These are phyloP conservation scores for Ceratopteris richardii DNA, from an alignment of 75 land plant genomes.

Conservation along the genomic window DNA sequence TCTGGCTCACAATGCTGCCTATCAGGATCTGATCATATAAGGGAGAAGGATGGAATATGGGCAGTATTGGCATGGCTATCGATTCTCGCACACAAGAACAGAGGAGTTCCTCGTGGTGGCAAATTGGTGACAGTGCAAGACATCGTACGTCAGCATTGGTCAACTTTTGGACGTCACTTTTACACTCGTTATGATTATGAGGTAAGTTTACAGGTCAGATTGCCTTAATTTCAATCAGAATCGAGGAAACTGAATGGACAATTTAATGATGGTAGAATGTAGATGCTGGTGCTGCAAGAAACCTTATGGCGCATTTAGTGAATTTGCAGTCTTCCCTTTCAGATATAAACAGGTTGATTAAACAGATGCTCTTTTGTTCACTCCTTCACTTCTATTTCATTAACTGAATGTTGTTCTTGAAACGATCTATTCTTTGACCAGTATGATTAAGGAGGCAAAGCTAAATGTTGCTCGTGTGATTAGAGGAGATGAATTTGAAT, in stretches of 20 bases:
- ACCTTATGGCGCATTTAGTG: constrained; percentile 82
- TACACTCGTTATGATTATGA: constrained; percentile 99
- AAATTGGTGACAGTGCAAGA: constrained; percentile 95
- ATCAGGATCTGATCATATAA: constrained; percentile 94
- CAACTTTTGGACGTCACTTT: constrained; percentile 90
- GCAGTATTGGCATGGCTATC: constrained; percentile 99
- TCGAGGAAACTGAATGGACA: too few species aligned
- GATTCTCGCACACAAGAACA: constrained; percentile 83
- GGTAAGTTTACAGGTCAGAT: constrained; percentile 26
- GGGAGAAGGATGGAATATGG: constrained; percentile 99
- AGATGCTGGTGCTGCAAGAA: constrained; percentile 92
- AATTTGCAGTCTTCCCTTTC: constrained; percentile 68
- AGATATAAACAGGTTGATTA: constrained; percentile 71
- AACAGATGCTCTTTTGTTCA: neutral
- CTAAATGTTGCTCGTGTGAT: constrained; percentile 74
- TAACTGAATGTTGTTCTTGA: too few species aligned
- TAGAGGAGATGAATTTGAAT: constrained; percentile 95
- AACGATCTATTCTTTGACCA: too few species aligned
- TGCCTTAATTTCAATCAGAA: too few species aligned
- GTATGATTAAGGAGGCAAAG: constrained; percentile 57
- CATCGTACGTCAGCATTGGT: constrained; percentile 92
- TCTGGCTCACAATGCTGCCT: neutral
- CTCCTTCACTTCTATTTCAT: too few species aligned
- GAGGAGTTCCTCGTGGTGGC: constrained; percentile 58
- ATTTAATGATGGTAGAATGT: constrained; percentile 93